These are phyloP conservation scores for Trichoderma gamsii DNA, from an alignment of 495 filamentous ascomycete species.

Conservation along the genomic window DNA sequence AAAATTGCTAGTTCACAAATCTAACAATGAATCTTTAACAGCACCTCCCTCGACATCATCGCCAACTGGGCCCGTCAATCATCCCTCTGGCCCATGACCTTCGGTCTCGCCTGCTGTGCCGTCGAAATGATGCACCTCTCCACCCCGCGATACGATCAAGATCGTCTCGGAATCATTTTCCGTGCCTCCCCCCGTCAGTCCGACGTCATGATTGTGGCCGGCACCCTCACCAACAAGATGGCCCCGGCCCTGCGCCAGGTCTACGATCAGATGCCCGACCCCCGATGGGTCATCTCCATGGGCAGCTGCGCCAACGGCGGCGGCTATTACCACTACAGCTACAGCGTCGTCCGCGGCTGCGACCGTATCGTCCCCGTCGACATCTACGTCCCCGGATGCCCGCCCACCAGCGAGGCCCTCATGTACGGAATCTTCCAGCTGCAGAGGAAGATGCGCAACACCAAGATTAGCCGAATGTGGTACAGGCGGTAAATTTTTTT, in stretches of 20 bases:
- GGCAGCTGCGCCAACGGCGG: slow-evolving; percentile 88
- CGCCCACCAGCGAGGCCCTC: slow-evolving; percentile 79
- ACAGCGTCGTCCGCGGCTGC: slow-evolving; percentile 79
- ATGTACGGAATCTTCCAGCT: slow-evolving; percentile 84
- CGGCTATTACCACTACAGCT: slow-evolving; percentile 92
- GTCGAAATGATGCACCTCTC: slow-evolving; percentile 99
- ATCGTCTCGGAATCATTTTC: slow-evolving; percentile 95
- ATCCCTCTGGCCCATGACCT: slow-evolving; percentile 97
- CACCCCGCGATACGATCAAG: slow-evolving; percentile 92
- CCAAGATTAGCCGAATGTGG: slow-evolving; percentile 64
- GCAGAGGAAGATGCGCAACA: slow-evolving; percentile 82
- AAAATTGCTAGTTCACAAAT: neutral
- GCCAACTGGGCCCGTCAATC: slow-evolving; percentile 92
- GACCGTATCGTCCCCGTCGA: slow-evolving; percentile 89
- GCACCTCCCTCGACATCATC: slow-evolving; percentile 85
- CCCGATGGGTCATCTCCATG: slow-evolving; percentile 89
- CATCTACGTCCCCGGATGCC: slow-evolving; percentile 89
- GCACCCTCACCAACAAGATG: slow-evolving; percentile 97
- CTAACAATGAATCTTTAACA: slow-evolving; percentile 27
- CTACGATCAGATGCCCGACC: slow-evolving; percentile 97
- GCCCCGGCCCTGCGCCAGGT: slow-evolving; percentile 89
- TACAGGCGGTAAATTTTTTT: slow-evolving; percentile 31
- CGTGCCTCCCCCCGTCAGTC: slow-evolving; percentile 90
- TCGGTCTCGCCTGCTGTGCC: slow-evolving; percentile 94
- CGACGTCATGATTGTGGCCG: slow-evolving; percentile 97